Conservation (phyloP, 2,329 filamentous ascomycete genomes). For the Coniochaeta ligniaria region DNA sequence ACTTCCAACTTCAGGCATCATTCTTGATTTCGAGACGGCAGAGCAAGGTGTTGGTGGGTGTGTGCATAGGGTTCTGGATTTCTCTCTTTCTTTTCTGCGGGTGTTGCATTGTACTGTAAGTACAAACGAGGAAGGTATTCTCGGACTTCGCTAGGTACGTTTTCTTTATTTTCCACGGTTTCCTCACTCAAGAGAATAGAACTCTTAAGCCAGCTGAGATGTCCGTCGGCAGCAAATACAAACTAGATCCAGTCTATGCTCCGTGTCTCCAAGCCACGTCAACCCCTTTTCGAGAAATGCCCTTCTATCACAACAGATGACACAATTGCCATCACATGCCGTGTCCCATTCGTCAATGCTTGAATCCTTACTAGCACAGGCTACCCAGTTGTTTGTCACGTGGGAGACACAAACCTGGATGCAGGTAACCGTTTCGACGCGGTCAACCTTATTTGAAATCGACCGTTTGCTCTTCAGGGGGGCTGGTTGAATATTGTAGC, state of each 20-base stretch:
- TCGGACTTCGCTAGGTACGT: neutral
- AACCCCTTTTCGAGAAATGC: neutral
- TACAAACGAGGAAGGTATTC: neutral
- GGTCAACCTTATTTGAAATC: conserved; percentile 27
- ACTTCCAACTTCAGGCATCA: neutral
- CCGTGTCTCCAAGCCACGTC: neutral
- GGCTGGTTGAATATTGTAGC: neutral
- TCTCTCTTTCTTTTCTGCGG: neutral
- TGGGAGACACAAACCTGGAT: conserved; percentile 27
- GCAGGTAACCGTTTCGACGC: conserved; percentile 27
- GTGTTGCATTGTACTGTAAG: neutral
- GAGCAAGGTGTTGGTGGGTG: neutral
- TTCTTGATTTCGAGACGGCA: neutral
- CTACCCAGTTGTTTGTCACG: conserved; percentile 18
- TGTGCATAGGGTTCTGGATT: neutral
- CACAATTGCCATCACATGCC: neutral
- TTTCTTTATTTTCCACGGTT: neutral
- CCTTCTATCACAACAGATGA: neutral
- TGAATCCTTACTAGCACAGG: conserved; percentile 4
- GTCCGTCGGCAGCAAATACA: neutral
- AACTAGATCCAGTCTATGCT: neutral
- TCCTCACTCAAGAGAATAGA: neutral
- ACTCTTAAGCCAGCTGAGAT: neutral
- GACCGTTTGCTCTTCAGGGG: conserved; percentile 11
- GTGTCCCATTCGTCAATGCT: conserved; percentile 11